Conservation (phyloP, 371 early-diverging fungal species). For the Syncephalastrum contaminatum region DNA sequence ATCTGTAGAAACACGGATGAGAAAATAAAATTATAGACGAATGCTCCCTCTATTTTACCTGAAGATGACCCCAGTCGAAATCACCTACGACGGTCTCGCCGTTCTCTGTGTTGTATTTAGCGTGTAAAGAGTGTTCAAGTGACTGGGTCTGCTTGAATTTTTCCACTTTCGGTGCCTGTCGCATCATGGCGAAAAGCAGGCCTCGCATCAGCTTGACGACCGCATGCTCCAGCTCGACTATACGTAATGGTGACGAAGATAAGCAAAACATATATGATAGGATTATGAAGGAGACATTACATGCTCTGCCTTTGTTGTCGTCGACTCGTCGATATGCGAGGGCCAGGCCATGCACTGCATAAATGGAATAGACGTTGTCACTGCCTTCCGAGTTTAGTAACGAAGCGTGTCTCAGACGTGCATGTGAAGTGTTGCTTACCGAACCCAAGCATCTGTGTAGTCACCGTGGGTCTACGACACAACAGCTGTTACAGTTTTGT, state of each 20-base stretch:
- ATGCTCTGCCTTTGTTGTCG: slow-evolving; percentile 79
- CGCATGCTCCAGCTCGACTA: slow-evolving; percentile 84
- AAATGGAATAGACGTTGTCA: slow-evolving; percentile 93
- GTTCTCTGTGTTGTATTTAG: slow-evolving; percentile 85
- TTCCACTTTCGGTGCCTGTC: slow-evolving; percentile 83
- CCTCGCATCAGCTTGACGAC: slow-evolving; percentile 80
- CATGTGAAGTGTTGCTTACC: slow-evolving; percentile 43
- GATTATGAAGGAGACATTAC: slow-evolving; percentile 48
- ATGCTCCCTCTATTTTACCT: slow-evolving; percentile 22
- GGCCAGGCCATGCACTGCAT: slow-evolving; percentile 84
- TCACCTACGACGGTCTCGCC: slow-evolving; percentile 90
- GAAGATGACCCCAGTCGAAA: slow-evolving; percentile 80
- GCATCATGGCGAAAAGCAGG: slow-evolving; percentile 85
- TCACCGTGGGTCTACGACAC: slow-evolving; percentile 65
- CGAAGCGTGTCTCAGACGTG: neutral
- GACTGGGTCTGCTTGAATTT: slow-evolving; percentile 78
- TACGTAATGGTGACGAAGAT: slow-evolving; percentile 1
- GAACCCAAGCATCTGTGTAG: slow-evolving; percentile 91
- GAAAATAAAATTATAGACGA: neutral
- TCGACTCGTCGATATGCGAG: slow-evolving; percentile 84
- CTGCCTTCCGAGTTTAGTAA: slow-evolving; percentile 31
- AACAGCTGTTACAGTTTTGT: neutral
- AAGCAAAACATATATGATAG: neutral
- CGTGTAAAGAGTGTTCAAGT: slow-evolving; percentile 75
- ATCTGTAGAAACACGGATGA: slow-evolving; percentile 37